Conservation (phyloP, 768 basidiomycete species). For the Phaeotremella fagi region DNA sequence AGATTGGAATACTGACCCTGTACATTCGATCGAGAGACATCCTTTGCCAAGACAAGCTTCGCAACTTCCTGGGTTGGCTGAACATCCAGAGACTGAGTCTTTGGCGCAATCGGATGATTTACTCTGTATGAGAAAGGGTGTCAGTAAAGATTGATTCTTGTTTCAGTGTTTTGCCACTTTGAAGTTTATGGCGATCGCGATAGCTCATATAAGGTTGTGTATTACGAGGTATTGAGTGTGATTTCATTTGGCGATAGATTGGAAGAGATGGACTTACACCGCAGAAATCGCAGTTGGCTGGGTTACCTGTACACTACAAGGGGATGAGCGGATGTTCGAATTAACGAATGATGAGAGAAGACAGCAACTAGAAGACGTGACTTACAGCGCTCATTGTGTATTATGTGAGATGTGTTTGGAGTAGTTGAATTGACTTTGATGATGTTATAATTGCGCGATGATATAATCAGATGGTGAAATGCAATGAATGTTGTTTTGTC, state of each 20-base stretch:
- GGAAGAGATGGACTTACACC: slow-evolving; percentile 24
- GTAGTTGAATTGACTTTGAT: no score
- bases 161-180: no score
- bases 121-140: slow-evolving; percentile 4
- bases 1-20: slow-evolving; percentile 27
- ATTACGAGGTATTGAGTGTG: not conserved
- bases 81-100: slow-evolving; percentile 33
- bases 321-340: not conserved
- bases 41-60: slow-evolving; percentile 33
- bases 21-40: slow-evolving; percentile 37
- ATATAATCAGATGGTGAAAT: no score
- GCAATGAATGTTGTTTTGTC: no score
- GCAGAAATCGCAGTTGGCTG: slow-evolving; percentile 40
- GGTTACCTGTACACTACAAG: slow-evolving; percentile 21
- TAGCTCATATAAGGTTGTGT: no score
- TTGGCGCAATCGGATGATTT: slow-evolving; percentile 28
- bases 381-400: not conserved
- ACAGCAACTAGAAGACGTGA: not conserved
- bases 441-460: no score
- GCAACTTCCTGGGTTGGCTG: slow-evolving; percentile 33
- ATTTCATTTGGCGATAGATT: not conserved
- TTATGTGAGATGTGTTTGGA: no score
- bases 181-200: no score
- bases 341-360: not conserved
- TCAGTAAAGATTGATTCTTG: no score